Evolutionary conservation across 2,329 filamentous ascomycete species (phyloP).

Genomic region (Pseudogymnoascus pannorum): DNA sequence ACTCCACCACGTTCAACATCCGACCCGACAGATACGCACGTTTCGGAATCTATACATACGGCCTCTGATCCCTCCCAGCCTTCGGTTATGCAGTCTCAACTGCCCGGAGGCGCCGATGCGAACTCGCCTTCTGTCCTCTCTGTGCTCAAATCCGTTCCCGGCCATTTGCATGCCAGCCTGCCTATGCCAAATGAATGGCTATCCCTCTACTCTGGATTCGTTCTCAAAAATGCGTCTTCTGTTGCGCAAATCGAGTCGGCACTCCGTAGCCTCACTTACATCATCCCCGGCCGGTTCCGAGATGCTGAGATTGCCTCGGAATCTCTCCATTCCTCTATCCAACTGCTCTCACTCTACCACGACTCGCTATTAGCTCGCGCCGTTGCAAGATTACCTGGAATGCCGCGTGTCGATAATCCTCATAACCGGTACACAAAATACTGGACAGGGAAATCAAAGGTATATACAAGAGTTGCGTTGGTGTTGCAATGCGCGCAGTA

Average conservation of each 20-base stretch:
- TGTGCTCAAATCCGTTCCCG: slow-evolving; percentile 6
- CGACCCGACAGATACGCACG: background rate
- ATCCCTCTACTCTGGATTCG: slow-evolving; percentile 75
- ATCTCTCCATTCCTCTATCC: slow-evolving; percentile 79
- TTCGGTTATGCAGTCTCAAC: background rate
- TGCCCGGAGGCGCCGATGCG: background rate
- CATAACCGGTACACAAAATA: slow-evolving; percentile 61
- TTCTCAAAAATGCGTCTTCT: slow-evolving; percentile 87
- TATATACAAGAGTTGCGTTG: slow-evolving; percentile 76
- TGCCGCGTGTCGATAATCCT: slow-evolving; percentile 41
- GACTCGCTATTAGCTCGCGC: slow-evolving; percentile 72
- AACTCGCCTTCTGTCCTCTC: background rate
- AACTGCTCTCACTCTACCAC: slow-evolving; percentile 88
- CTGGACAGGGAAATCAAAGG: slow-evolving; percentile 54
- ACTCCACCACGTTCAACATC: slow-evolving; percentile 9
- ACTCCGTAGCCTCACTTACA: slow-evolving; percentile 85
- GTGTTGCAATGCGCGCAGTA: slow-evolving; percentile 87
- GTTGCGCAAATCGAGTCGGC: slow-evolving; percentile 94
- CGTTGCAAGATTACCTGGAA: slow-evolving; percentile 48
- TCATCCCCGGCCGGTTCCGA: slow-evolving; percentile 83
- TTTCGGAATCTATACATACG: background rate
- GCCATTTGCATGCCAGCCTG: slow-evolving; percentile 39
- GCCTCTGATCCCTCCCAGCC: background rate
- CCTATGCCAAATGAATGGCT: slow-evolving; percentile 59
- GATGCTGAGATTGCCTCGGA: slow-evolving; percentile 95